Evolutionary conservation across 2,329 filamentous ascomycete genomes (phyloP), one percentile per base, ranked within the genome.

Genomic region (Colletotrichum chrysophilum): DNA sequence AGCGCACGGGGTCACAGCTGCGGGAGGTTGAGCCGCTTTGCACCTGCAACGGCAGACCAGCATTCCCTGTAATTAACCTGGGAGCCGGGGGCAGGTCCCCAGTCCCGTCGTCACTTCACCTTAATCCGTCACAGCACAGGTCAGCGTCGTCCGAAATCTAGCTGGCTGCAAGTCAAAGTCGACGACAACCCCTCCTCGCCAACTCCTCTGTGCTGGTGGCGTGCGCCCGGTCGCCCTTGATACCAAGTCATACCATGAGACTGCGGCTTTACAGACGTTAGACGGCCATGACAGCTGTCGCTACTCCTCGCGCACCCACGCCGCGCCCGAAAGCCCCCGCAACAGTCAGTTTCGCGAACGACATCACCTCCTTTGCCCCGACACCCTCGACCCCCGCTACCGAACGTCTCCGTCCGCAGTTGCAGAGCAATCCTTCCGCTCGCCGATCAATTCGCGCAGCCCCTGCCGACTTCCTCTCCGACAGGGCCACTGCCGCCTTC

Each of bases 401-500:
- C 80, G 81, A 75, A 78, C 62, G 77, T 79, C 75, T 76, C 80
- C 79, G 74, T 79, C 79, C 71, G 77, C 76, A 83, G 48, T 55
- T 74, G 58, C 70, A 74, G 65, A 43, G 38, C 14, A 74, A 60
- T n/a, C 58, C 43, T 69, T 73, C 74, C 10, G 24, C 21, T 65
- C 70, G 86, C 73, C 82, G 81, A 48, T 64, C 82, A 32, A 78
- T 84, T 36, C 85, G 85, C 71, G 79, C 84, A 66, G 74, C 79
- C 9, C 78, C 85, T 32, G 77, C 84, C 72, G 91, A 91, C 83
- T 88, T 90, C 66, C 89, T 93, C 77, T 95, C 94, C 48, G 94
- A 98, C 82, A 93, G 92, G 81, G 93, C 94, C n/a, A 98, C 96
- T 1, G 86, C 92, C 30, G 90, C 93, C 77, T 91, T 98, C 78